phyloP scores from a whole-genome alignment of 345 rosid species.

The Salix suchowensis region DNA sequence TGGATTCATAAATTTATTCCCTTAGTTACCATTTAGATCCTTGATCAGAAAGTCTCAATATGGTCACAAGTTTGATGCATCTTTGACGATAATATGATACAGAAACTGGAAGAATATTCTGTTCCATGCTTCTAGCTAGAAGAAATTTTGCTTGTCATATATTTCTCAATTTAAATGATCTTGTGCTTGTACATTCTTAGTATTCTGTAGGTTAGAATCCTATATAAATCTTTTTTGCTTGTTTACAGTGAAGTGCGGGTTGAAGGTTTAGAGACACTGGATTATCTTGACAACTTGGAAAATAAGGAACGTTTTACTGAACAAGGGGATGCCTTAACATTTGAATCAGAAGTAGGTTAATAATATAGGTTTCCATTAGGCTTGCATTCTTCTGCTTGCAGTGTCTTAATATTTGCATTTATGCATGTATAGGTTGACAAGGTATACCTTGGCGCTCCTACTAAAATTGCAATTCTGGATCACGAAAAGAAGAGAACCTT shows the following conservation, averaged over 20 bases:
- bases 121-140: background rate
- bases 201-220: background rate
- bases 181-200: background rate
- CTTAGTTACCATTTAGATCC: background rate
- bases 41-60: background rate
- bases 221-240: constrained; percentile 20
- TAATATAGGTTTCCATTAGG: background rate
- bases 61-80: background rate
- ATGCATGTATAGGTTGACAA: constrained; percentile 16
- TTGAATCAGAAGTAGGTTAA: constrained; percentile 75
- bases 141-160: background rate
- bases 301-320: constrained; percentile 81
- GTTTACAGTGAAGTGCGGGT: constrained; percentile 85
- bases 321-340: constrained; percentile 93
- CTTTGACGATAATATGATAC: background rate
- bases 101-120: background rate
- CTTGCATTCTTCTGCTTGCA: background rate
- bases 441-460: constrained; percentile 30
- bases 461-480: constrained; percentile 88
- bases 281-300: constrained; percentile 88
- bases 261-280: constrained; percentile 87
- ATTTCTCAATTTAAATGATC: background rate
- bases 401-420: constrained; percentile 6
- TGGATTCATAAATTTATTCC: background rate
- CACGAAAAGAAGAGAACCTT: constrained; percentile 95